These are phyloP conservation scores for Nannochloris sp. DNA, from an alignment of 139 green algal species.

Conservation along the genomic window DNA sequence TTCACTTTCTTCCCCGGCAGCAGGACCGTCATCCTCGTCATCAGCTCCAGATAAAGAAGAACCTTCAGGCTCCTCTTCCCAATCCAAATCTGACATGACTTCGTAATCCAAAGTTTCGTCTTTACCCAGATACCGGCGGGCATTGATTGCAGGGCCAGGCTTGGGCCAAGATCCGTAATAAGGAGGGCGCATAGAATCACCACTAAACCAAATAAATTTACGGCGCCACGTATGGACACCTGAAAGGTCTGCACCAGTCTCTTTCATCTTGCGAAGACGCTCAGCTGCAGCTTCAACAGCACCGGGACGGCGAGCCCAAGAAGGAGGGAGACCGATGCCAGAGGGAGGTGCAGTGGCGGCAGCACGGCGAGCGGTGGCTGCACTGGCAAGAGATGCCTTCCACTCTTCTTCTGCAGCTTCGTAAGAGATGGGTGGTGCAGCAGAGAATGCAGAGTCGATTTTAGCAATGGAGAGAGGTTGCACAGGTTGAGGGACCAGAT, in stretches of 20 bases:
- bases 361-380: neutral
- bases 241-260: neutral
- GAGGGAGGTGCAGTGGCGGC: neutral
- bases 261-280: neutral
- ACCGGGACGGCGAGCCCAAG: slow-evolving; percentile 36
- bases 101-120: slow-evolving; percentile 67
- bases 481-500: neutral
- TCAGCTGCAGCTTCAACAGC: neutral
- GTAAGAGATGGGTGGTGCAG: neutral
- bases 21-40: slow-evolving; percentile 19
- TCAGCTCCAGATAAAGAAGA: neutral
- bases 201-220: slow-evolving; percentile 44
- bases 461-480: neutral
- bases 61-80: slow-evolving; percentile 73
- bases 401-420: neutral
- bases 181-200: slow-evolving; percentile 35
- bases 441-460: neutral
- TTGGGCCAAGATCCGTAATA: slow-evolving; percentile 45
- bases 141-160: slow-evolving; percentile 20
- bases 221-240: slow-evolving; percentile 41
- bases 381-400: neutral
- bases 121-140: slow-evolving; percentile 31
- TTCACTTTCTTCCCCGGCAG: slow-evolving; percentile 19
- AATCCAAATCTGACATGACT: slow-evolving; percentile 66
- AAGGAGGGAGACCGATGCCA: slow-evolving; percentile 39